Evolutionary conservation across 2,329 filamentous ascomycete species (phyloP).

Genomic region (Chaetomiaceae sp.): DNA sequence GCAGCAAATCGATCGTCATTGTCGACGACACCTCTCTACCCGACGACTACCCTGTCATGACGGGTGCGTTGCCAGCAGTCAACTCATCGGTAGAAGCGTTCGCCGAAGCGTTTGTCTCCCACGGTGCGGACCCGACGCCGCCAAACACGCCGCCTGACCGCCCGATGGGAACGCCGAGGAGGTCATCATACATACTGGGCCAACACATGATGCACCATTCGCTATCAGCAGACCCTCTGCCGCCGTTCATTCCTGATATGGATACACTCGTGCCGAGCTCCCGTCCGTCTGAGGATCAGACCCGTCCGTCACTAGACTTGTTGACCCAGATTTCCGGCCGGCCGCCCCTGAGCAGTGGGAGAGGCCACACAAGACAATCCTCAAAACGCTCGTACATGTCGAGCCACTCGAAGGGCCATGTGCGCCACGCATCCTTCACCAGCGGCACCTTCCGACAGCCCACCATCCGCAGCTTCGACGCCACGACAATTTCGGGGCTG

Average conservation of each 20-base stretch:
- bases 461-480: slow-evolving; percentile 55
- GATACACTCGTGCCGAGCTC: slow-evolving; percentile 31
- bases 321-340: slow-evolving; percentile 29
- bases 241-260: slow-evolving; percentile 44
- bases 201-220: slow-evolving; percentile 37
- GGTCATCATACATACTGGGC: slow-evolving; percentile 51
- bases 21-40: slow-evolving; percentile 59
- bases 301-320: slow-evolving; percentile 29
- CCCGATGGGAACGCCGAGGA: slow-evolving; percentile 40
- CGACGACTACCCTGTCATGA: slow-evolving; percentile 45
- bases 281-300: slow-evolving; percentile 30
- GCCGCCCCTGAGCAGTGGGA: slow-evolving; percentile 30
- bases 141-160: slow-evolving; percentile 54
- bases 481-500: slow-evolving; percentile 52
- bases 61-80: slow-evolving; percentile 39
- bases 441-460: slow-evolving; percentile 47
- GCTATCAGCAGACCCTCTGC: slow-evolving; percentile 35
- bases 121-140: slow-evolving; percentile 50
- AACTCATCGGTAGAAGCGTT: slow-evolving; percentile 48
- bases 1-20: slow-evolving; percentile 84
- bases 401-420: slow-evolving; percentile 44
- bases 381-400: slow-evolving; percentile 47
- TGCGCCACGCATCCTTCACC: slow-evolving; percentile 55
- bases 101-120: slow-evolving; percentile 46
- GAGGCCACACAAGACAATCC: slow-evolving; percentile 39